Evolutionary conservation across 2,329 filamentous ascomycete genomes (phyloP).

Genomic region (Pezicula rhizophila): DNA sequence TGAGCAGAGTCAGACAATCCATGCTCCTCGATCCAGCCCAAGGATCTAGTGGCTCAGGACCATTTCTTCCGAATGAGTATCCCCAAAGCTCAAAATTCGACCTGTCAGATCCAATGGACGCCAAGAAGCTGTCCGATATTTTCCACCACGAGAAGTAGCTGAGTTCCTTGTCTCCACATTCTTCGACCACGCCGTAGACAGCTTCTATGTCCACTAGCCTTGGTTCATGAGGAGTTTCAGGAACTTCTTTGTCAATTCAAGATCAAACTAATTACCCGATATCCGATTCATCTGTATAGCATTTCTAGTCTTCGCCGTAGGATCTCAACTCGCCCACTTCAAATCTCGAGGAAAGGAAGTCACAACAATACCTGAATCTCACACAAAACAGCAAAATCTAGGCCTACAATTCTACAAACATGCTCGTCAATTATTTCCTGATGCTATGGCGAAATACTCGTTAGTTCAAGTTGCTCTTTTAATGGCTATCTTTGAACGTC

Average conservation of each 20-base stretch:
- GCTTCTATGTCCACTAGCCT: neutral
- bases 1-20: neutral
- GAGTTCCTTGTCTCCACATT: constrained; percentile 1
- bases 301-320: neutral
- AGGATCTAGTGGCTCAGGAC: no score
- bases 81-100: no score
- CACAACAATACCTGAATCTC: neutral
- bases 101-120: neutral
- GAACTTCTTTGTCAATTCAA: neutral
- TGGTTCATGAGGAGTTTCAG: neutral
- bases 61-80: no score
- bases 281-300: neutral
- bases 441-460: neutral
- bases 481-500: neutral
- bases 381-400: neutral
- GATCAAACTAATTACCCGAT: neutral
- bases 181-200: neutral
- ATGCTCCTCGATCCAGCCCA: neutral
- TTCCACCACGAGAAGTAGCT: constrained; percentile 1
- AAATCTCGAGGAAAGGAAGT: neutral
- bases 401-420: neutral
- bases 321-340: neutral
- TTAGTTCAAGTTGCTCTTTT: neutral
- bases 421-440: neutral
- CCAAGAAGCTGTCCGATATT: neutral